A percentile compares a stretch with the other conserved stretches of the same genome.
These are phyloP conservation scores for Ceratocystis destructans DNA, from an alignment of 2,329 filamentous ascomycete genomes.

Conservation along the genomic window DNA sequence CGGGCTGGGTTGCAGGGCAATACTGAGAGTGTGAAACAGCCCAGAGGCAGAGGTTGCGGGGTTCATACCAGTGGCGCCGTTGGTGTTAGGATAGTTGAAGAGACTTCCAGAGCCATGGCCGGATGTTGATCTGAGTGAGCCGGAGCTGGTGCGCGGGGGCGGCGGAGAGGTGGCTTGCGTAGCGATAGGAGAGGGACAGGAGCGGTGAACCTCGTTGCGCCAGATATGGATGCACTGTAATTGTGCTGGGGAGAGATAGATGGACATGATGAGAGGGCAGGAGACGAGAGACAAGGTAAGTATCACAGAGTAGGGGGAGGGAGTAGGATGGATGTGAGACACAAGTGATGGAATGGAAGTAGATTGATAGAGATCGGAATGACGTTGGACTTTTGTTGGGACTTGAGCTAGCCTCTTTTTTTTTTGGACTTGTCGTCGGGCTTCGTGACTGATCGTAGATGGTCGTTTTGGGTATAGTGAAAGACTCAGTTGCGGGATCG, in stretches of 20 bases:
- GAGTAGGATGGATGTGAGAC: background rate
- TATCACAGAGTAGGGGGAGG: background rate
- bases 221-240: slow-evolving; percentile 36
- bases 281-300: background rate
- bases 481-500: background rate
- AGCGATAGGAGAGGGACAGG: slow-evolving; percentile 25
- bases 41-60: slow-evolving; percentile 21
- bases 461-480: background rate
- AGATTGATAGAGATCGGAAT: background rate
- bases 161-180: slow-evolving; percentile 24
- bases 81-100: slow-evolving; percentile 19
- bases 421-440: background rate
- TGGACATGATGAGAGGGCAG: slow-evolving; percentile 11
- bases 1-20: slow-evolving; percentile 22
- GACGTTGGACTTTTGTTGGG: background rate
- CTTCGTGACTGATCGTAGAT: background rate
- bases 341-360: background rate
- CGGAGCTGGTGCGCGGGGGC: slow-evolving; percentile 26
- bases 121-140: slow-evolving; percentile 25
- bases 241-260: slow-evolving; percentile 21
- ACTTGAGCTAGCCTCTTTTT: no score
- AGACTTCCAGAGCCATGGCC: slow-evolving; percentile 20
- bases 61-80: slow-evolving; percentile 12
- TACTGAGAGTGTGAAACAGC: slow-evolving; percentile 24
- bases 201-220: slow-evolving; percentile 35